Conservation (phyloP, 1,139 yeast genomes). For the Taphrina betulina region DNA sequence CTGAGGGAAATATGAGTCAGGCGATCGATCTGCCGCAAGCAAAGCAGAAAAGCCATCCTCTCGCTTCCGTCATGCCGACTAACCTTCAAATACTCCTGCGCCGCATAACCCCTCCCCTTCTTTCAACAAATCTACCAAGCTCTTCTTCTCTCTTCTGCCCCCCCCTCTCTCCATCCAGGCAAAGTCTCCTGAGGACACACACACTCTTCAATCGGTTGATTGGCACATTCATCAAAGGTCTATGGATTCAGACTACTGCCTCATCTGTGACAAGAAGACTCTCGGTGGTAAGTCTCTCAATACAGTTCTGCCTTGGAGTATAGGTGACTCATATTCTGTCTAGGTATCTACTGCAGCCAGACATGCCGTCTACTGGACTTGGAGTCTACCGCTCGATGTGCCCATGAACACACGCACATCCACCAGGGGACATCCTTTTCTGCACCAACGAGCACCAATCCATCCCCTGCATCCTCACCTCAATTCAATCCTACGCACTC, state of each 20-base stretch:
- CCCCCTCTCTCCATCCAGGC: too few relatives aligned
- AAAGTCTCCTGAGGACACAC: too few relatives aligned
- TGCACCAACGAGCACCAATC: not conserved
- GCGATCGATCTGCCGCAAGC: too few relatives aligned
- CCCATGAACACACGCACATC: not conserved
- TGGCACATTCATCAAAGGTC: not conserved
- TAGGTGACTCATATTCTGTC: not conserved
- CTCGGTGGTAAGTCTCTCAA: conserved; percentile 31
- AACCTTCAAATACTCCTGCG: too few relatives aligned
- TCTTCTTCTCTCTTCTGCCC: too few relatives aligned
- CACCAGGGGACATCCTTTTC: not conserved
- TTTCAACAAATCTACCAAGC: too few relatives aligned
- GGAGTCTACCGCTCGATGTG: not conserved
- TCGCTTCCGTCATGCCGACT: too few relatives aligned
- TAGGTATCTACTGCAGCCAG: conserved; percentile 32
- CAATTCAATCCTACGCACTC: conserved; percentile 15
- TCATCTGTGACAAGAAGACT: conserved; percentile 31
- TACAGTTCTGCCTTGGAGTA: too few relatives aligned
- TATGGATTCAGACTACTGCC: conserved; percentile 33
- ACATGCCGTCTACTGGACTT: conserved; percentile 21
- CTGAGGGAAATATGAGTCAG: too few relatives aligned
- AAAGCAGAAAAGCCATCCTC: too few relatives aligned
- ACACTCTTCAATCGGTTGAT: too few relatives aligned
- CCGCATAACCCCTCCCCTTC: too few relatives aligned
- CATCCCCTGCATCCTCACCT: conserved; percentile 22